Evolutionary conservation across 192 early-diverging fungal genomes (phyloP), one percentile per base, ranked within the genome.

Genomic region (Backusella luteola): DNA sequence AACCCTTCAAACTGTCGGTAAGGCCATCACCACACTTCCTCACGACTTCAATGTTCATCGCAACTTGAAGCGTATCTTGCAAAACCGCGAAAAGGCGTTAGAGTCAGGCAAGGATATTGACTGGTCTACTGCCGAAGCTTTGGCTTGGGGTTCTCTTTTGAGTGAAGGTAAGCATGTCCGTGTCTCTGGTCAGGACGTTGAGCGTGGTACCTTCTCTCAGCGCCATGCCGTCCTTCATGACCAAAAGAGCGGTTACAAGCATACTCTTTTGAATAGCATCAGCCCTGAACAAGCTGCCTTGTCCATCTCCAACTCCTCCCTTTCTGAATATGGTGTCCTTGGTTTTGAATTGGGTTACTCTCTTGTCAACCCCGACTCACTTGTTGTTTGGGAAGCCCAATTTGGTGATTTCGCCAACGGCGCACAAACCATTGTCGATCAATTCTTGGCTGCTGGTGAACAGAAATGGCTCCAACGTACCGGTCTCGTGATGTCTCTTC

Each of bases 181-280:
- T 74, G 86, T 99, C 41, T 93, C 93, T 71, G 98, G 98, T 53
- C 98, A 99, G 87, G 98, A 99, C 89, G 93, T 95, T 69, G 98
- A 99, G 87, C 94, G 98, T 84, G 98, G 98, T 70, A 99, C 98
- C 21, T 99, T 99, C 87, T 99, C 98, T 68, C 98, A 99, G 81
- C 95, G 98, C 73, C 98, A 99, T 81, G 93, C 98, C 23, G 91
- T 99, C 35, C 87, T 99, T 78, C 94, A 98, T 88, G 95, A 99
- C 84, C 98, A 99, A 82, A 88, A 92, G 80, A 94, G 84, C 73
- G 97, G 97, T 81, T 82, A 80, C 56, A 89, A 90, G 67, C 93
- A 96, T 85, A 91, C 91, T 67, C 94, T 92, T 66, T 87, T 99
- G 78, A 93, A 94, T 88, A 89, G 92, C 87, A 87, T 99, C 59